Conservation (phyloP, 768 basidiomycete species). For the Russula compacta region DNA sequence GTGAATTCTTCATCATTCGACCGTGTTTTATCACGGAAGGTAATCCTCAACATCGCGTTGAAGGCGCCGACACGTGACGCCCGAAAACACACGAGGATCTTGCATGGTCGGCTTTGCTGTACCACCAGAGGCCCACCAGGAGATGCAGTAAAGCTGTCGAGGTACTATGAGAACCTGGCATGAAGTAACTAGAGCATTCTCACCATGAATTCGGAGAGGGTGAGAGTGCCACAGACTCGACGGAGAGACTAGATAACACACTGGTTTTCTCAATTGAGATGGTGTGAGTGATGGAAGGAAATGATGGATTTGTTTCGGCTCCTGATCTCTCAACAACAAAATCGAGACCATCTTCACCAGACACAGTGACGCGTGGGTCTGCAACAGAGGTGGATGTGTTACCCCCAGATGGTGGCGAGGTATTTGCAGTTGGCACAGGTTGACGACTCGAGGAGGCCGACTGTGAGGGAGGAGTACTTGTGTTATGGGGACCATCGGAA, state of each 20-base stretch:
- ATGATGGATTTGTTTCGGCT: neutral
- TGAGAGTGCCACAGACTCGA: neutral
- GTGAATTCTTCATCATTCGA: neutral
- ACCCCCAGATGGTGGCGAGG: neutral
- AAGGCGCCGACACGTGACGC: neutral
- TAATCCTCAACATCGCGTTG: neutral
- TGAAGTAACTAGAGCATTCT: neutral
- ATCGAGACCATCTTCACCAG: slow-evolving; percentile 9
- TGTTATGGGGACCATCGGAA: neutral
- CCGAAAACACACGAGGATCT: slow-evolving; percentile 2
- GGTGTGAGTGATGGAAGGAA: neutral
- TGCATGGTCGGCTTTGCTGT: neutral
- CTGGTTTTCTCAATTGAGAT: slow-evolving; percentile 1
- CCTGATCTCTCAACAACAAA: neutral
- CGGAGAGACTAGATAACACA: neutral
- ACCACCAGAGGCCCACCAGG: neutral
- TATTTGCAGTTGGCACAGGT: neutral
- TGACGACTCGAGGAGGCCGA: neutral
- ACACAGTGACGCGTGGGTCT: slow-evolving; percentile 1
- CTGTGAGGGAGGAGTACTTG: neutral
- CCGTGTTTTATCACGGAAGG: neutral
- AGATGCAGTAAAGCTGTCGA: slow-evolving; percentile 1
- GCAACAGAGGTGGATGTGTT: neutral
- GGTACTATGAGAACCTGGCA: neutral
- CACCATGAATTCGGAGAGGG: neutral